phyloP scores from a whole-genome alignment of 257 asterid species.

The Salvia miltiorrhiza region DNA sequence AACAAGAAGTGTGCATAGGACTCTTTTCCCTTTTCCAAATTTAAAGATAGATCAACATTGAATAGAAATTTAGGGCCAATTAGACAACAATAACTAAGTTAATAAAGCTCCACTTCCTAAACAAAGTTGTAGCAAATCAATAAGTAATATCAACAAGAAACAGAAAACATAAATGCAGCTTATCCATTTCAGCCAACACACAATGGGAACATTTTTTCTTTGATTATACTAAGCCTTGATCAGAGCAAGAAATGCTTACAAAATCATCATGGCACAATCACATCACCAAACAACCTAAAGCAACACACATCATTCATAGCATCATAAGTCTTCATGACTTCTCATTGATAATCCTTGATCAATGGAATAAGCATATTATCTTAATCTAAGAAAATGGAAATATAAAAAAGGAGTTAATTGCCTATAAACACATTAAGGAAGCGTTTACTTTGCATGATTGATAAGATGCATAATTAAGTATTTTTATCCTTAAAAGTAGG shows the following conservation, averaged over 20 bases:
- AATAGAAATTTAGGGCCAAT: background rate
- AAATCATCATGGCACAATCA: background rate
- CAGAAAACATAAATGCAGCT: background rate
- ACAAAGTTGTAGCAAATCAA: background rate
- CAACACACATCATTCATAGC: background rate
- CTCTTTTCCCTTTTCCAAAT: background rate
- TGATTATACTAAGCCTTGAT: background rate
- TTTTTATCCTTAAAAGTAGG: too few relatives aligned
- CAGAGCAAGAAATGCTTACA: background rate
- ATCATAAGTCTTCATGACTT: background rate
- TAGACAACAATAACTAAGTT: background rate
- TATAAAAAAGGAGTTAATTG: too few relatives aligned
- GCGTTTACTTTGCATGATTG: too few relatives aligned
- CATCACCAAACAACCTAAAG: background rate
- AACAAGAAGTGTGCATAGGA: background rate
- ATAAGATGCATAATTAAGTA: too few relatives aligned
- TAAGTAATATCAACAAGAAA: background rate
- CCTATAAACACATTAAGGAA: too few relatives aligned
- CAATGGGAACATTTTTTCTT: background rate
- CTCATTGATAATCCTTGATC: background rate
- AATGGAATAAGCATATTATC: background rate
- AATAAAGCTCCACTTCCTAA: background rate
- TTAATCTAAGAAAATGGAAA: background rate
- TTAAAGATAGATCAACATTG: background rate
- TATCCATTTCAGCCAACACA: background rate